A percentile compares a stretch with the other conserved stretches of the same genome.
These are phyloP conservation scores for Byssothecium circinans DNA, from an alignment of 2,329 filamentous ascomycete species.

Conservation along the genomic window DNA sequence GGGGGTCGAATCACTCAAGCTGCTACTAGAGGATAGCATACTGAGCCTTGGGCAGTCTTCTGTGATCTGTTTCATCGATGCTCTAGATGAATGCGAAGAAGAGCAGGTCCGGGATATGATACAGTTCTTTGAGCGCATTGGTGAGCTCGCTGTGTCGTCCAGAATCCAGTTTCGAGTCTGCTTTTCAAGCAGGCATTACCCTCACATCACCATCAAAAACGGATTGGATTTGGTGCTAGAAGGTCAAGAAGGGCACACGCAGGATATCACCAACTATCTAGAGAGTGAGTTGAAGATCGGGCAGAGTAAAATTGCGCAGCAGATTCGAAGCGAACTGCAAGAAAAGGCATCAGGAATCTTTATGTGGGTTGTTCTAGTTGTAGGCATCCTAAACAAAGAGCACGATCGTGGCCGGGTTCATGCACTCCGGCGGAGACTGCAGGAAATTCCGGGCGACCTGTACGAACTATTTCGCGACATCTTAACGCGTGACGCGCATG, in stretches of 20 bases:
- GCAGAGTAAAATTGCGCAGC: constrained; percentile 5
- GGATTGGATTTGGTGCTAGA: constrained; percentile 40
- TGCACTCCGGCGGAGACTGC: constrained; percentile 5
- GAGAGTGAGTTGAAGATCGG: constrained; percentile 15
- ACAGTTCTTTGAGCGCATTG: constrained; percentile 45
- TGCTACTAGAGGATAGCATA: constrained; percentile 15
- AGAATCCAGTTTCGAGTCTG: constrained; percentile 36
- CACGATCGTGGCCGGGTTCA: constrained; percentile 25
- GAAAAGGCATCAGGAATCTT: constrained; percentile 47
- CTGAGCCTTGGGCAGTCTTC: constrained; percentile 6
- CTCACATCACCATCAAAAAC: constrained; percentile 38
- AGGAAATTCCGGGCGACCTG: constrained; percentile 8
- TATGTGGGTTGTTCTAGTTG: constrained; percentile 50
- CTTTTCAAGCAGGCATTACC: constrained; percentile 55
- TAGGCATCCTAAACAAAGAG: constrained; percentile 50
- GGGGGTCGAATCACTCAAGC: constrained; percentile 8
- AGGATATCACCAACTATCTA: constrained; percentile 36
- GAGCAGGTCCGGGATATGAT: constrained; percentile 50
- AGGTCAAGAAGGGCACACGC: constrained; percentile 32
- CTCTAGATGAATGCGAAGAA: constrained; percentile 52
- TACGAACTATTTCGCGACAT: constrained; percentile 9
- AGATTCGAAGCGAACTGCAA: constrained; percentile 31
- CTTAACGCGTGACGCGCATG: constrained; percentile 6
- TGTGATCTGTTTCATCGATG: constrained; percentile 39
- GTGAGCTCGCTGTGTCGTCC: constrained; percentile 19